Conservation (phyloP, 345 rosid species). For the Barbarea vulgaris region DNA sequence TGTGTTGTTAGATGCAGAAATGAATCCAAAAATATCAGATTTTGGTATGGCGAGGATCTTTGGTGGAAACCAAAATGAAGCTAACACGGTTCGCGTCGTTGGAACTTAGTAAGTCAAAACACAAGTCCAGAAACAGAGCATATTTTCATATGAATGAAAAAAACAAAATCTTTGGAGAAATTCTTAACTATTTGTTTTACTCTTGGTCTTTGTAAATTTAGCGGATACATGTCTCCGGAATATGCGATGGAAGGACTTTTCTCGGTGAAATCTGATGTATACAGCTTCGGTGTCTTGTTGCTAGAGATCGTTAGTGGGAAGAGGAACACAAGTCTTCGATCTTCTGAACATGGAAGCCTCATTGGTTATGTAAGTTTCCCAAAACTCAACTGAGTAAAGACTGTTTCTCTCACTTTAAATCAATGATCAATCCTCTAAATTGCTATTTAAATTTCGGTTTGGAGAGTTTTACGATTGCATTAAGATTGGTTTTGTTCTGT, state of each 20-base stretch:
- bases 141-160: neutral
- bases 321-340: slow-evolving; percentile 55
- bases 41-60: slow-evolving; percentile 76
- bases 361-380: slow-evolving; percentile 55
- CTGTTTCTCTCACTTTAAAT: neutral
- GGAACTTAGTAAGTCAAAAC: slow-evolving; percentile 63
- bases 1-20: slow-evolving; percentile 68
- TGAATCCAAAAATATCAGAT: slow-evolving; percentile 80
- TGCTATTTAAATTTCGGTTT: neutral
- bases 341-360: slow-evolving; percentile 47
- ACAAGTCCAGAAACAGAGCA: neutral
- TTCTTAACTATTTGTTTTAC: neutral
- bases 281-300: slow-evolving; percentile 70
- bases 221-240: slow-evolving; percentile 82
- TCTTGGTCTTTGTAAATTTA: slow-evolving; percentile 31
- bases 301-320: slow-evolving; percentile 64
- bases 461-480: too few species aligned
- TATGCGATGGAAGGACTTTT: slow-evolving; percentile 78
- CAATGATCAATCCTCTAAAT: neutral
- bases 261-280: slow-evolving; percentile 72
- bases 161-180: neutral
- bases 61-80: slow-evolving; percentile 55
- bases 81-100: slow-evolving; percentile 59
- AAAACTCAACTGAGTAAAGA: neutral
- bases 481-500: neutral